Evolutionary conservation across 768 basidiomycete species (phyloP).

Genomic region (Peribolospora baueri): DNA sequence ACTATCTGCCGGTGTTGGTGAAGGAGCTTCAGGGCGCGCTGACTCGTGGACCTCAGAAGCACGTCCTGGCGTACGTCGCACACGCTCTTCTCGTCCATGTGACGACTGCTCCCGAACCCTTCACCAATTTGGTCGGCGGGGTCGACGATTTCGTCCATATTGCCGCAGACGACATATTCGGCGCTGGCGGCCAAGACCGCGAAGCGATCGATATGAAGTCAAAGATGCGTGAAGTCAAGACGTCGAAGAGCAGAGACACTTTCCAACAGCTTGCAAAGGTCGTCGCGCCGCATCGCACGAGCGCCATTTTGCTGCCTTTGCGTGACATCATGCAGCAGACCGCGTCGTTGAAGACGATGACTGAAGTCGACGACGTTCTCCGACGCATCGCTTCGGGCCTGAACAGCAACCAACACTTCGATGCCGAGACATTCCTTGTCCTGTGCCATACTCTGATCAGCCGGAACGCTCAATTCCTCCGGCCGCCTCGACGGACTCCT

Average conservation of each 20-base stretch:
- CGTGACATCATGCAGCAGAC: constrained; percentile 68
- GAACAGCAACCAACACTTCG: constrained; percentile 51
- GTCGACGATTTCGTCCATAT: constrained; percentile 57
- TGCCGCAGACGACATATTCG: constrained; percentile 69
- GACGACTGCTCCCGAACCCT: constrained; percentile 35
- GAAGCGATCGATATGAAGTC: constrained; percentile 73
- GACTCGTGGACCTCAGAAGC: constrained; percentile 72
- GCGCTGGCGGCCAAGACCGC: constrained; percentile 72
- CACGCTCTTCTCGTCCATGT: constrained; percentile 65
- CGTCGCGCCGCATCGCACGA: constrained; percentile 52
- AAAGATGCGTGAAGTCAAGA: constrained; percentile 72
- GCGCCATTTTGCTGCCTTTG: constrained; percentile 48
- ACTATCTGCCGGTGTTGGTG: constrained; percentile 45
- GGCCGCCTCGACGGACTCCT: constrained; percentile 21
- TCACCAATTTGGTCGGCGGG: constrained; percentile 40
- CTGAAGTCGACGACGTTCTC: constrained; percentile 66
- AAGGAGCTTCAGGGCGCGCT: constrained; percentile 66
- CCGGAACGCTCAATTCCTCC: constrained; percentile 69
- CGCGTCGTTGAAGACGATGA: constrained; percentile 50
- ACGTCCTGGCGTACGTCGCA: constrained; percentile 61
- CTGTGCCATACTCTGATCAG: constrained; percentile 74
- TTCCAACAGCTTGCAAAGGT: constrained; percentile 56
- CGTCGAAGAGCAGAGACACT: constrained; percentile 59
- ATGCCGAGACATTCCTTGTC: constrained; percentile 43
- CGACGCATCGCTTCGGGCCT: constrained; percentile 59